Conservation (phyloP, 352 stramenopile genomes). For the Pythium grandisporangium region DNA sequence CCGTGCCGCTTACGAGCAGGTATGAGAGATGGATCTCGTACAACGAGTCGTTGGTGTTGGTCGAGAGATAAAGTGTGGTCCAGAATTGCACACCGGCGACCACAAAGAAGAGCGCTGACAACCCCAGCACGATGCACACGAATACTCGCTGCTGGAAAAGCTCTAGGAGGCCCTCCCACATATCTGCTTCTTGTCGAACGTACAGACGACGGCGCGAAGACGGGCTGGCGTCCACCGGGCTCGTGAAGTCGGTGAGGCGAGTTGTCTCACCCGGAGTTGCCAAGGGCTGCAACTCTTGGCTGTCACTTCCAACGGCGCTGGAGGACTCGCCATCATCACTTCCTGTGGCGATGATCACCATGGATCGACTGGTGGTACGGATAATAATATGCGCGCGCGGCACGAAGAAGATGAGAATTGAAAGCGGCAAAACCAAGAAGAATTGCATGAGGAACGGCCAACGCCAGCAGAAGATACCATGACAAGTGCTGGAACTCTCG, state of each 20-base stretch:
- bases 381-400: constrained; percentile 58
- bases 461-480: constrained; percentile 80
- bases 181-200: constrained; percentile 16
- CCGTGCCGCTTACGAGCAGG: constrained; percentile 64
- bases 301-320: constrained; percentile 4
- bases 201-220: constrained; percentile 9
- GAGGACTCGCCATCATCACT: constrained; percentile 1
- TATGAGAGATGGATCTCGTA: constrained; percentile 74
- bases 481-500: constrained; percentile 31
- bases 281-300: constrained; percentile 4
- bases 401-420: constrained; percentile 74
- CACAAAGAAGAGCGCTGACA: constrained; percentile 80
- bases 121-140: constrained; percentile 66
- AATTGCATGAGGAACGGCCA: constrained; percentile 83
- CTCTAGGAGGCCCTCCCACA: constrained; percentile 37
- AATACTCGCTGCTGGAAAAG: constrained; percentile 59
- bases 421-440: constrained; percentile 57
- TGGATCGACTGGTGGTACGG: constrained; percentile 23
- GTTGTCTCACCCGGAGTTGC: constrained; percentile 4
- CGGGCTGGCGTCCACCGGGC: neutral
- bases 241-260: constrained; percentile 1
- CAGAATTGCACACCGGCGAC: constrained; percentile 78
- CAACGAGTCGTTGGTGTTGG: constrained; percentile 66
- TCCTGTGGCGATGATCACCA: constrained; percentile 54
- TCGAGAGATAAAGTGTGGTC: constrained; percentile 78